Evolutionary conservation across 2,329 filamentous ascomycete genomes (phyloP), one percentile per base, ranked within the genome.

Genomic region (Geosmithia putterillii): DNA sequence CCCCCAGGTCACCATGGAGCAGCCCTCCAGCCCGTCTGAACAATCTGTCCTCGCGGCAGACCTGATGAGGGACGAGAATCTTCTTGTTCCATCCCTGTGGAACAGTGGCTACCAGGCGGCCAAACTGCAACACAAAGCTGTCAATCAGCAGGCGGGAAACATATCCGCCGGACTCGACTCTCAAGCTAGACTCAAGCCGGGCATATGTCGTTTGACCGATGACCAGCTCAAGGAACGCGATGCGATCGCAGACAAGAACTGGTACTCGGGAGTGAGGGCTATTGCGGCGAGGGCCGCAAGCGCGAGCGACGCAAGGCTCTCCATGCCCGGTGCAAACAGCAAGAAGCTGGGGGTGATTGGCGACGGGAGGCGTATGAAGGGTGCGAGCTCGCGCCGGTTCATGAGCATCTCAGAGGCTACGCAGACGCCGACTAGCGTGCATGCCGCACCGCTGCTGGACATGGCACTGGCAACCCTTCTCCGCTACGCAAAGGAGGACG

Each of bases 361-460:
- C 10, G 59, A 63, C 21, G 57, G 65, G 20, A 59, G 61, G 9
- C 55, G 55, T 28, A 42, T 39, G 14, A 53, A 50, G 46, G 45
- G 46, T 21, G 50, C 50, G 12, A 55, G 51, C 23, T 47, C 54
- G 36, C 57, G 59, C 28, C 52, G 44, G 3, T 46, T 49, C 28
- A 53, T 69, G 14, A 51, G 49, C n/a, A 46, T 66, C n/a, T 52
- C 58, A 2, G 58, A 69, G 32, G 64, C 62, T 23, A 64, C 62
- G 46, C 44, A 44, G 7, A 63, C 63, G 47, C 54, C 63, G 4
- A 54, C 56, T 3, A 48, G 56, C 2, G 62, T 69, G 41, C 63
- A 69, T 42, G 57, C 60, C 10, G 52, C 56, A 12, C 65, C 67
- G 2, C 55, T 73, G 10, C 43, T 74, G 9, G 63, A 59, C 41